Base-by-base conservation (phyloP, 768 basidiomycete genomes). In the Coprinellus micaceus region DNA sequence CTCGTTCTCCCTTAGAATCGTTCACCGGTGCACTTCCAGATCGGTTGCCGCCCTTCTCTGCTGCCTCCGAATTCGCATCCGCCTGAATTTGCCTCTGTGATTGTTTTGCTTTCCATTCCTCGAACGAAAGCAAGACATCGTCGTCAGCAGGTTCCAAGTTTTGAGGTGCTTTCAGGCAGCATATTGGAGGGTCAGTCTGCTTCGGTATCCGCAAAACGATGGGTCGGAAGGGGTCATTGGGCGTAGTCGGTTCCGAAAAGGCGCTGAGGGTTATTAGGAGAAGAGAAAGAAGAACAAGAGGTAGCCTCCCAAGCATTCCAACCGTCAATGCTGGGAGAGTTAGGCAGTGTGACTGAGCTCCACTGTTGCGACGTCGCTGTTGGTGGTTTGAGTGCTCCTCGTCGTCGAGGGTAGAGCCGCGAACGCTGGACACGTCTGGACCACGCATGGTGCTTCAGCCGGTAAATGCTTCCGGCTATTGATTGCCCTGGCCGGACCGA, bases 51-150 rank as follows among this genome's bases (percentile, higher is more conserved):
- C 68, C 64, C 22, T 66, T 66, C n/a, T 64, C 67, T 39, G 62
- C 62, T 22, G 62, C 61, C 49, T 66, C 69, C 12, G 59, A 59
- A 36, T 67, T 67, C 21, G 69, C 65, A n/a, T 69, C 65, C 12
- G 64, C 67, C 58, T 81, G 76, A 36, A 71, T 63, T 28, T 69
- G 69, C 46, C 13, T 33, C 33, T 33, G 33, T 6, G 74, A 64
- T 56, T 86, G 86, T 61, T 82, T 89, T 29, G 82, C 82, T 64
- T 91, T 91, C 91, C 91, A 94, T 61, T 93, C 91, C 63, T 93
- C 88, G 64, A 94, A 94, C 0, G 89, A 89, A 21, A 91, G 79
- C 21, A 93, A 71, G 4, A 86, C 70, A 52, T 85, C 83, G 60
- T 85, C 84, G 50, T 85, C 85, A 4, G 78, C 71, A 6, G 74